Conservation (phyloP, 1,284 basidiomycete species). For the Lignosus rhinocerotis region DNA sequence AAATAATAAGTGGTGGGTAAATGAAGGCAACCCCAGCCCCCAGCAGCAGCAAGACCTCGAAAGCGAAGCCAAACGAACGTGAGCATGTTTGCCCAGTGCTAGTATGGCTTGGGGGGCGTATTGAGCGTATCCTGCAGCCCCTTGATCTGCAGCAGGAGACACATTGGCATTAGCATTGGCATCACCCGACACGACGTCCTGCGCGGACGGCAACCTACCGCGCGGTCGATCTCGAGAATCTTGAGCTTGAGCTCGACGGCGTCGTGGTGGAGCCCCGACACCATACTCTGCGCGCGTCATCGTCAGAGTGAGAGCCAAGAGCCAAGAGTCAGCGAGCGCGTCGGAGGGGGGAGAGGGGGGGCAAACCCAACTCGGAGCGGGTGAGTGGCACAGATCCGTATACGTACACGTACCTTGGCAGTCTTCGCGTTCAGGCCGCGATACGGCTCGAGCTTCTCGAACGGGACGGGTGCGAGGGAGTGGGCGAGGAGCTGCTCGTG, state of each 20-base stretch:
- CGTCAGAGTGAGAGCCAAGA: background rate
- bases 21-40: too few species aligned
- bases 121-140: constrained; percentile 12
- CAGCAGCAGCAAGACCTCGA: background rate
- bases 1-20: background rate
- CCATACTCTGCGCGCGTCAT: constrained; percentile 70
- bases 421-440: constrained; percentile 58
- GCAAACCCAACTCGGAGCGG: too few species aligned
- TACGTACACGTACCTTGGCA: constrained; percentile 57
- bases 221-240: constrained; percentile 64
- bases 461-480: constrained; percentile 27
- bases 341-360: too few species aligned
- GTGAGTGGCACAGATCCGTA: background rate
- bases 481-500: constrained; percentile 30
- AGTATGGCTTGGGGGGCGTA: background rate
- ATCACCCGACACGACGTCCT: background rate
- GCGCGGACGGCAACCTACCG: constrained; percentile 42
- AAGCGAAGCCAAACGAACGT: background rate
- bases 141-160: constrained; percentile 8
- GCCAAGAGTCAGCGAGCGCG: background rate
- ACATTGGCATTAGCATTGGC: background rate
- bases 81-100: background rate
- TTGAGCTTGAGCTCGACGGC: constrained; percentile 55
- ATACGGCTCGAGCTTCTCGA: constrained; percentile 29
- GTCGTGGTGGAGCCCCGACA: constrained; percentile 68